These are phyloP conservation scores for Psophocarpus tetragonolobus DNA, from an alignment of 306 rosid genomes.

Conservation along the genomic window DNA sequence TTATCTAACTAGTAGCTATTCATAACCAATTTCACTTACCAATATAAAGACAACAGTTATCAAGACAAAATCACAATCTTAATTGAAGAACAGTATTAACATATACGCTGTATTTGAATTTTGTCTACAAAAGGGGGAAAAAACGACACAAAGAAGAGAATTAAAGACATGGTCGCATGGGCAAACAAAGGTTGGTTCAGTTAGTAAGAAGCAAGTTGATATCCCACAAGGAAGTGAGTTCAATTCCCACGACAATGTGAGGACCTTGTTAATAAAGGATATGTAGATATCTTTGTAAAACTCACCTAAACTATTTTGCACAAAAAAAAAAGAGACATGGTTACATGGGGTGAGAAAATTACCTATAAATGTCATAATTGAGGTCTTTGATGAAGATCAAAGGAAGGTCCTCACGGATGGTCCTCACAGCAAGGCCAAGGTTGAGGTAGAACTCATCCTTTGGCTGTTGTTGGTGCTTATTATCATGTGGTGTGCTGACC, in stretches of 20 bases:
- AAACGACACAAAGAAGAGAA: background rate
- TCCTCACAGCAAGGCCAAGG: conserved; percentile 85
- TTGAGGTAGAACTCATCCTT: conserved; percentile 83
- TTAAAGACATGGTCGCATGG: background rate
- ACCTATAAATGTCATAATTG: conserved; percentile 91
- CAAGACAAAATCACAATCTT: background rate
- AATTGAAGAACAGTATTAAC: background rate
- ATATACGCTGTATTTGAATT: background rate
- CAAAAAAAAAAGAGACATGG: background rate
- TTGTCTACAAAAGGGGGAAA: background rate
- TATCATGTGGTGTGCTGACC: conserved; percentile 48
- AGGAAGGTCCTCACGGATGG: conserved; percentile 89
- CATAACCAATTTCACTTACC: background rate
- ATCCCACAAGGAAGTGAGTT: no score
- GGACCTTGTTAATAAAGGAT: no score
- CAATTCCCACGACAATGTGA: no score
- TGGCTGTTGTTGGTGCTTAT: conserved; percentile 47
- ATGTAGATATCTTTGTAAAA: no score
- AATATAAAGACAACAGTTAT: background rate
- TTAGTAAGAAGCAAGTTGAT: no score
- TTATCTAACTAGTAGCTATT: background rate
- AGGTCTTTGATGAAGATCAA: conserved; percentile 77
- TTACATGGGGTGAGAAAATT: conserved; percentile 18
- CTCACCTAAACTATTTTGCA: no score
- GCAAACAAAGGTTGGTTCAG: no score